Conservation (phyloP, 2,329 filamentous ascomycete genomes). For the Pseudofabraea citricarpa region DNA sequence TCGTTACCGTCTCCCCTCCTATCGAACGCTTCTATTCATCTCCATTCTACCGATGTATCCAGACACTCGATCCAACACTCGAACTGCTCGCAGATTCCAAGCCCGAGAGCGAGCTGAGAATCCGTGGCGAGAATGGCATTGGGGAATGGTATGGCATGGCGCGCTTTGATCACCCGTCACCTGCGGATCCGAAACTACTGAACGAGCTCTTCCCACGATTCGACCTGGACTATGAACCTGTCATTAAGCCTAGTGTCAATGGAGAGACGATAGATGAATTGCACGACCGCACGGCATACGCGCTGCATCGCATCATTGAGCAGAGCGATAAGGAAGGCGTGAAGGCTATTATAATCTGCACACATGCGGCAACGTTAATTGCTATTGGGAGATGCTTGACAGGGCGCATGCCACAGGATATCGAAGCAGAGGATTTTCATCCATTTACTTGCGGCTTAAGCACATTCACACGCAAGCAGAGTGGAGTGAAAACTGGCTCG, state of each 20-base stretch:
- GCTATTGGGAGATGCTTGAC: slow-evolving; percentile 79
- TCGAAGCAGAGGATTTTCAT: slow-evolving; percentile 72
- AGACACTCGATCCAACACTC: slow-evolving; percentile 72
- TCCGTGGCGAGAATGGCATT: slow-evolving; percentile 52
- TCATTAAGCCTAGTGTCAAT: slow-evolving; percentile 62
- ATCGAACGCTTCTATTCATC: slow-evolving; percentile 77
- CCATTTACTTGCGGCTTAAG: slow-evolving; percentile 81
- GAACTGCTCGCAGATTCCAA: slow-evolving; percentile 32
- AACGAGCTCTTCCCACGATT: slow-evolving; percentile 59
- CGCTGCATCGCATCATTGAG: slow-evolving; percentile 65
- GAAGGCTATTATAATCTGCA: slow-evolving; percentile 72
- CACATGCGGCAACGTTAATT: slow-evolving; percentile 87
- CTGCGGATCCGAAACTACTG: slow-evolving; percentile 60
- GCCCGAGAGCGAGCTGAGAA: slow-evolving; percentile 26
- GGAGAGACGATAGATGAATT: slow-evolving; percentile 79
- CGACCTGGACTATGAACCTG: slow-evolving; percentile 55
- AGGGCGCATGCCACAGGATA: slow-evolving; percentile 66
- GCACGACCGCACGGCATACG: slow-evolving; percentile 72
- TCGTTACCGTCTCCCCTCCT: slow-evolving; percentile 58
- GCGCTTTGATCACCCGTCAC: slow-evolving; percentile 77
- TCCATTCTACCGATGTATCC: slow-evolving; percentile 82
- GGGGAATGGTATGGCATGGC: slow-evolving; percentile 92
- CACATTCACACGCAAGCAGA: slow-evolving; percentile 51
- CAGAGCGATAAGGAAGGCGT: slow-evolving; percentile 67
- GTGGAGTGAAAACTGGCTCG: slow-evolving; percentile 28